Base-by-base conservation (phyloP, 371 early-diverging fungal species). In the Capillidium heterosporum region DNA sequence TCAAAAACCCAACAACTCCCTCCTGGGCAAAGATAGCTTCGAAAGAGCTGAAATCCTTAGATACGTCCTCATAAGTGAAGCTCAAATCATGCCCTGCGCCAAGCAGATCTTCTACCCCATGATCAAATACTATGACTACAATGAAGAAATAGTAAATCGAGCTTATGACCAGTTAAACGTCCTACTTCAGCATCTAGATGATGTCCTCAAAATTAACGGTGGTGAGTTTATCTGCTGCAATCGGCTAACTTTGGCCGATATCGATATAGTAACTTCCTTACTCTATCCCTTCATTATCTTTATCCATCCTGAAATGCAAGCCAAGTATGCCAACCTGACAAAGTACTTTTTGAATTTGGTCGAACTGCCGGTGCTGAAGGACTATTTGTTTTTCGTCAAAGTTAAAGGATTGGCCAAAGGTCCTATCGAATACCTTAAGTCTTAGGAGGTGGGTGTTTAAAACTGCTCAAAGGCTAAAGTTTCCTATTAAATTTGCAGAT, bases 181-280 rank as follows among this genome's bases (percentile, higher is more conserved):
- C 58, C 56, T 78, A 69, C 48, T 70, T 91, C 47, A 77, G 91
- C 78, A 72, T 74, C 52, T 71, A 85, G 63, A 71, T 92, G 24
- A 58, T 78, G 58, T 74, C 69, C 76, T 76, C 76, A 70, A 92
- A 92, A 61, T 92, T 76, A 80, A 72, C 92, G 58, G 91, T 91
- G 40, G 91, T 89, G 58, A 91, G 4, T 35, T 35, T 35, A 35
- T 35, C 4, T 35, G 35, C 35, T 35, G 35, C 13, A 13, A 93
- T 70, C 75, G 73, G 57, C 64, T 93, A 63, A 91, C 94, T 62
- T 66, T 88, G 39, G 94, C 94, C 54, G 94, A 93, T 71, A 80
- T 93, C 7, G 35, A 35, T 7, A 4, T 35, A 35, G 35, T 35
- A 7, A 35, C 4, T 35, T 7, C 13, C 13, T 35, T 35, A 35